Evolutionary conservation across 164 flowering plant species (phyloP), one percentile per base, ranked within the genome.

Genomic region (Berberis vulgaris): DNA sequence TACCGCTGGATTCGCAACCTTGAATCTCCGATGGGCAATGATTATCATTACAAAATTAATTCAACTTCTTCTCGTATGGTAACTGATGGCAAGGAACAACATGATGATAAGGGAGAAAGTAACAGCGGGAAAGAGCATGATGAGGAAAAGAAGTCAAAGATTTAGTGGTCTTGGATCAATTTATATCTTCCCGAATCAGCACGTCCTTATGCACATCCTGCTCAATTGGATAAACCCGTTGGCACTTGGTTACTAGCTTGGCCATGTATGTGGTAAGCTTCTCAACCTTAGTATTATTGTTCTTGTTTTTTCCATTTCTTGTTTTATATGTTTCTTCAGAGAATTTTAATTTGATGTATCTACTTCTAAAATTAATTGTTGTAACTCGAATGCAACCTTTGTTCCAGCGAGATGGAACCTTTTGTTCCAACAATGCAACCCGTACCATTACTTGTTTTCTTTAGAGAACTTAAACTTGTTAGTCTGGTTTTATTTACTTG

Each of bases 221-320:
- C 97, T 57, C 83, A 97, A 26, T 79, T 94, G 60, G 93, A 94
- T 77, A 85, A 80, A 69, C 97, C 97, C 4, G 87, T 94, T 41
- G 99, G 99, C 39, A 94, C 96, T 13, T 94, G 99, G 99, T 78
- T 94, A 68, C 83, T 94, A 4, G 97, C 96, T 62, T 89, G 96
- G 97, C 97, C 99, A 46, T 87, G 97, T 76, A 80, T 91, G 86
- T 94, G 99, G 98, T 93, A 82, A 63, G 81, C 40, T 50, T 59
- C 10, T 47, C 10, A 6, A 47, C 10, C 10, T 47, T 47, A 47
- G 50, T 47, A 47, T 47, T 1, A 47, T 47, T 47, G 50, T 6
- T 47, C 6, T 6, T 47, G 50, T 11, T 47, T 47, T 47, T 7
- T 11, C 50, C 10, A 11, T 47, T 1, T 47, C 6, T 47, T 47